These are phyloP conservation scores for Megacollybia platyphylla DNA, from an alignment of 1,284 basidiomycete genomes.

Conservation along the genomic window DNA sequence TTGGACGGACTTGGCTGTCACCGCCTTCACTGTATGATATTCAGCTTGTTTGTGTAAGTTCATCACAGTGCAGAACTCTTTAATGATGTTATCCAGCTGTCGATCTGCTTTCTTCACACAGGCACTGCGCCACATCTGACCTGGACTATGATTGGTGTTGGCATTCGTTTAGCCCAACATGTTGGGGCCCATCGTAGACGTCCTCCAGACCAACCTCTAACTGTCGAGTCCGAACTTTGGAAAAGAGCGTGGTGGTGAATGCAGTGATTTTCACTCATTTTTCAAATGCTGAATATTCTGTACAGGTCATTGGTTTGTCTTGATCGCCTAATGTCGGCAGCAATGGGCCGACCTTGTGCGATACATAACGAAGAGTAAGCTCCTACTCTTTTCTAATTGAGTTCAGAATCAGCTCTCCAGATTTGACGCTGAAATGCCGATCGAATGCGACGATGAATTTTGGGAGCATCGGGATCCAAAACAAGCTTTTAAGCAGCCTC, in stretches of 20 bases:
- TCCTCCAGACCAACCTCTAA: slow-evolving; percentile 6
- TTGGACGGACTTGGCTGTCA: not conserved
- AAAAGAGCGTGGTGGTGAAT: slow-evolving; percentile 51
- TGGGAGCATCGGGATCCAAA: slow-evolving; percentile 23
- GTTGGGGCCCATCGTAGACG: slow-evolving; percentile 32
- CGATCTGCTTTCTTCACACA: slow-evolving; percentile 21
- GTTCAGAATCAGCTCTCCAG: slow-evolving; percentile 8
- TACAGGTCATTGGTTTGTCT: not conserved
- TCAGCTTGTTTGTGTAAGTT: slow-evolving; percentile 10
- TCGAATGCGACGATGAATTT: slow-evolving; percentile 36
- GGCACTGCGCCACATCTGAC: slow-evolving; percentile 39
- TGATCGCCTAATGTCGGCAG: slow-evolving; percentile 9
- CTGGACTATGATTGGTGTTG: slow-evolving; percentile 43
- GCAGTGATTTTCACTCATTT: not conserved
- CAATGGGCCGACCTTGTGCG: slow-evolving; percentile 5
- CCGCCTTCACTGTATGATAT: not conserved
- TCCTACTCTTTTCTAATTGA: not conserved
- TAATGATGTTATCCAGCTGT: slow-evolving; percentile 10
- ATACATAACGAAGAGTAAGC: not conserved
- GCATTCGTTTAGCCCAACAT: slow-evolving; percentile 39
- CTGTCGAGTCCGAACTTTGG: slow-evolving; percentile 38
- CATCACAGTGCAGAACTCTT: not conserved
- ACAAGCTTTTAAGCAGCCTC: slow-evolving; percentile 16
- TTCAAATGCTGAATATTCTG: not conserved
- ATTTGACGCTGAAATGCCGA: slow-evolving; percentile 36